Percentiles rank a stretch among this genome's conserved stretches.
These are phyloP conservation scores for Piloderma croceum DNA, from an alignment of 768 basidiomycete species.

Conservation along the genomic window DNA sequence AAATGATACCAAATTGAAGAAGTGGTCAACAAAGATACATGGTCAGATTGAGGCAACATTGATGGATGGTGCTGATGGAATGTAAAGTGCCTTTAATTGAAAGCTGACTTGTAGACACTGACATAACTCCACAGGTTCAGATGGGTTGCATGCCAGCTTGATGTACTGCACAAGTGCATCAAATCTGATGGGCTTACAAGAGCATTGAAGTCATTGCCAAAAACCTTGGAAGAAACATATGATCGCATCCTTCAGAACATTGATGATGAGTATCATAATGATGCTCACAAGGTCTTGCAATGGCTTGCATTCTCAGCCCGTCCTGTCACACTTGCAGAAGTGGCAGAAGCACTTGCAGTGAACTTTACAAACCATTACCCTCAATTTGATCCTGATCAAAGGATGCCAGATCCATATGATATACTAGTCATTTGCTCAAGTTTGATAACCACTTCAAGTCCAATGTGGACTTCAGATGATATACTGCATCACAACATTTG, in stretches of 20 bases:
- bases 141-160: slow-evolving; percentile 20
- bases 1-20: too few relatives aligned
- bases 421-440: slow-evolving; percentile 12
- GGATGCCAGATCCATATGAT: slow-evolving; percentile 5
- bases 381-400: slow-evolving; percentile 4
- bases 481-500: too few relatives aligned
- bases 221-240: slow-evolving; percentile 13
- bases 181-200: slow-evolving; percentile 7
- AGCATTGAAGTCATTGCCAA: slow-evolving; percentile 13
- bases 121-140: slow-evolving; percentile 15
- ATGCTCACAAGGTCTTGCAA: too few relatives aligned
- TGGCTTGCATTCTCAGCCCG: slow-evolving; percentile 11
- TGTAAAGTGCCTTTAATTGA: too few relatives aligned
- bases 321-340: slow-evolving; percentile 14
- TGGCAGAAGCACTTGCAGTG: slow-evolving; percentile 18
- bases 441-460: too few relatives aligned
- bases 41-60: too few relatives aligned
- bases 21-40: too few relatives aligned
- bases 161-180: slow-evolving; percentile 10
- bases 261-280: slow-evolving; percentile 7
- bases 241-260: slow-evolving; percentile 17
- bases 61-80: too few relatives aligned
- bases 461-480: too few relatives aligned
- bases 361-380: slow-evolving; percentile 6
- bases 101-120: background rate